Base-by-base conservation (phyloP, 1,139 yeast genomes). In the Yamadazyma aaseri region DNA sequence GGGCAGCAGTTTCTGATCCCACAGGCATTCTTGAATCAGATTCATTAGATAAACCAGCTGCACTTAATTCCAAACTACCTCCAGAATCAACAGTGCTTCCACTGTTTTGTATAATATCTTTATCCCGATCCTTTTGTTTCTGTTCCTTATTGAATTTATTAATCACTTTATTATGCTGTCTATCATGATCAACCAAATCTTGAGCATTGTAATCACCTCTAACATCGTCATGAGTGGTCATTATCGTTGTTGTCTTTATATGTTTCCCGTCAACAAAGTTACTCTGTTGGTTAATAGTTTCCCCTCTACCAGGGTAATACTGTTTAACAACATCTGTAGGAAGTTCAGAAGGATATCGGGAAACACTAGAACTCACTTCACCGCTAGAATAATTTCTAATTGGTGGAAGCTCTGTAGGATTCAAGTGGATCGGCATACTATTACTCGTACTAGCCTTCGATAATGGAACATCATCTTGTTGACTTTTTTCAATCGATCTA, bases 231-330 rank as follows among this genome's bases (percentile, higher is more conserved):
- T 39, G 44, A 12, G 44, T 40, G 20, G 52, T 43, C 13, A 47
- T 38, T 11, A 46, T 40, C 12, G 52, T 42, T 3, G 47, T 42
- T 14, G 46, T 41, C 11, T 45, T 40, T 17, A 44, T 35, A 33
- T 36, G 38, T 6, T 22, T 26, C 20, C 14, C 15, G 20, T 22
- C 27, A 9, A 10, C 6, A 22, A 7, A 22, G 13, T 22, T 22
- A 9, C 25, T 12, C n/a, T 22, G 13, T 22, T 22, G 25, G 6
- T 9, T 22, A 10, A 22, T 22, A 7, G 25, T 7, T 22, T 22
- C 25, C n/a, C n/a, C 25, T 10, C 12, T 22, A 8, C 12, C 12
- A 6, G 12, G 8, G 6, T 22, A n/a, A 7, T 7, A 11, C n/a
- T 7, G n/a, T 22, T 11, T 22, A 8, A 22, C 25, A 10, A n/a